Percentiles rank a stretch among this genome's conserved stretches.
Conservation (phyloP, 2,329 filamentous ascomycete species). For the Onygena corvina region DNA sequence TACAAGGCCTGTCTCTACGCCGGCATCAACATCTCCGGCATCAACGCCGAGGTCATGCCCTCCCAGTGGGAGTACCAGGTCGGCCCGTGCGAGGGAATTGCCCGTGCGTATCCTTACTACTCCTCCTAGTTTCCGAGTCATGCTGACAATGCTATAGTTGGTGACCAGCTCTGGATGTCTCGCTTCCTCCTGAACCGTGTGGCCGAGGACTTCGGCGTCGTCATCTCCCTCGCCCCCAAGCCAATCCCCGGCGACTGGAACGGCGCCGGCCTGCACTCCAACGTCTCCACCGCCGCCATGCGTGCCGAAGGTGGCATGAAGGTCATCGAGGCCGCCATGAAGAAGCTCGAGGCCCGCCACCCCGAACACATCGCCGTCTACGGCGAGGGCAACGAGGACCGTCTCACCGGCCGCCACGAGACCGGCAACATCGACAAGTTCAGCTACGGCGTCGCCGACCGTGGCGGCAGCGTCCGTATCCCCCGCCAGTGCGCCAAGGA, state of each 20-base stretch:
- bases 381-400: conserved; percentile 88
- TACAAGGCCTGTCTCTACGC: conserved; percentile 84
- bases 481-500: conserved; percentile 73
- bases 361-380: conserved; percentile 83
- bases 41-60: conserved; percentile 98
- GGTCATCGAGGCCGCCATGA: conserved; percentile 74
- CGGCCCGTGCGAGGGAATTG: conserved; percentile 76
- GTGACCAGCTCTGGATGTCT: conserved; percentile 92
- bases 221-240: conserved; percentile 93
- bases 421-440: conserved; percentile 90
- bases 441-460: conserved; percentile 88
- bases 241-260: conserved; percentile 95
- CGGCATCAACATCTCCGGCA: conserved; percentile 87
- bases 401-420: conserved; percentile 88
- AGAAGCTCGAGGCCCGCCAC: conserved; percentile 70
- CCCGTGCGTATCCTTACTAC: conserved; percentile 43
- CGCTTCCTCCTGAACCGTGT: conserved; percentile 82
- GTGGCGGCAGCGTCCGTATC: conserved; percentile 86
- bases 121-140: background rate
- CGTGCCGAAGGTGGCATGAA: conserved; percentile 89
- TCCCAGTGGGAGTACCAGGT: conserved; percentile 98
- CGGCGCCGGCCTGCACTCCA: conserved; percentile 83
- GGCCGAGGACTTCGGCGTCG: conserved; percentile 90
- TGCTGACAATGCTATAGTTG: conserved; percentile 45
- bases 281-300: conserved; percentile 86